Evolutionary conservation across 1,139 yeast genomes (phyloP).

Genomic region (Kazachstania sp.): DNA sequence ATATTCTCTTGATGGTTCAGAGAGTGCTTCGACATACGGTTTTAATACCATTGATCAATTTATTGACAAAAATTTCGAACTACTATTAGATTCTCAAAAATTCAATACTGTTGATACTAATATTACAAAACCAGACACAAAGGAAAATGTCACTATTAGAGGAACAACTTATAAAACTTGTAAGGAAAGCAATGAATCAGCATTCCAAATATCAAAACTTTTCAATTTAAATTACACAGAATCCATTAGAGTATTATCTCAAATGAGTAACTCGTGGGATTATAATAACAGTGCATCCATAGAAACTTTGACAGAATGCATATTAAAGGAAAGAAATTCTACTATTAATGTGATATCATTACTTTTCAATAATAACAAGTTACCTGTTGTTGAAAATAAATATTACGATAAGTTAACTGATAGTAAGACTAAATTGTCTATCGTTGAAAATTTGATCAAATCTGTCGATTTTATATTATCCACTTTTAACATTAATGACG

Average conservation of each 20-base stretch:
- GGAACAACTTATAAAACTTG: conserved; percentile 9
- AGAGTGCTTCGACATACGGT: not conserved
- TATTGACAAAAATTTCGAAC: conserved; percentile 4
- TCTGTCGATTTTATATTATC: conserved; percentile 16
- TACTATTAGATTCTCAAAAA: not conserved
- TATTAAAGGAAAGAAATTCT: conserved; percentile 28
- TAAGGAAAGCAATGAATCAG: conserved; percentile 7
- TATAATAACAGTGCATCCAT: conserved; percentile 14
- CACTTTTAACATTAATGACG: conserved; percentile 4
- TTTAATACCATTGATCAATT: conserved; percentile 7
- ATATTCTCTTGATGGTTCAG: not conserved
- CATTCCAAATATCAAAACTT: conserved; percentile 10
- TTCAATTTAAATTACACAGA: conserved; percentile 11
- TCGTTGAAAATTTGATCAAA: conserved; percentile 29
- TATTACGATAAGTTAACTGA: conserved; percentile 35
- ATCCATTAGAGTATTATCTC: conserved; percentile 11
- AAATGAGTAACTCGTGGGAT: conserved; percentile 21
- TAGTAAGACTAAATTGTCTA: conserved; percentile 25
- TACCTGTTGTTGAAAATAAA: conserved; percentile 34
- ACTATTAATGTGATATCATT: conserved; percentile 37
- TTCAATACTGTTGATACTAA: not conserved
- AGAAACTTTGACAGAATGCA: conserved; percentile 17
- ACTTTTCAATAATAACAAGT: conserved; percentile 32
- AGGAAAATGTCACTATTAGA: conserved; percentile 7
- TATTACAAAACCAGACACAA: not conserved